Base-by-base conservation (phyloP, 805 yeast genomes). In the Cyberlindnera euphorbiiphila region DNA sequence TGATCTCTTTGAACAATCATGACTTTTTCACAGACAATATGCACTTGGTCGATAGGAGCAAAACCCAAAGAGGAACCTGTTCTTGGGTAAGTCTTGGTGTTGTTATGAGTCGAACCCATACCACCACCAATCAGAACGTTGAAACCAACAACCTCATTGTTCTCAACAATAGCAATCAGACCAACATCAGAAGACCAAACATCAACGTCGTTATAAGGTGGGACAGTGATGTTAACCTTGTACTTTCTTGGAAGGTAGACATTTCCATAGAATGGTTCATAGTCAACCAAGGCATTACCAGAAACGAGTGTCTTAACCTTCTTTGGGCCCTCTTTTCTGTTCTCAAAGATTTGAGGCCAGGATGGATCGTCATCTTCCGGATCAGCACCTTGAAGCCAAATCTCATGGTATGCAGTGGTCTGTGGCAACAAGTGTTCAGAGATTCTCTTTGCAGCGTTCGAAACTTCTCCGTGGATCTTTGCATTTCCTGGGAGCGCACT, bases 41-140 rank as follows among this genome's bases (percentile, higher is more conserved):
- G 79, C 33, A 86, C 72, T 60, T 87, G 75, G 34, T 81, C 89
- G 43, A 69, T 69, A 4, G 76, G 47, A 33, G 81, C 78, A 56
- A 67, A 91, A 19, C 98, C 98, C 49, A 91, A 74, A 64, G 78
- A 66, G 14, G 95, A 81, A 46, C 96, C 98, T 6, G 95, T 77
- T 66, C 98, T 77, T 54, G 98, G 98, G 60, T 91, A 91, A 0
- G 98, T 91, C 72, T 91, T 91, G 57, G 82, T 83, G 69, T 91
- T 91, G 73, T 89, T 91, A 62, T 91, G 98, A 11, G 98, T 91
- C 28, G 95, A 77, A 54, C 98, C 98, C 98, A 91, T 91, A 72
- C 98, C 98, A 68, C 98, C 98, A 63, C 98, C 98, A 47, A 82
- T 95, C 43, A 84, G 74, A 36, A 91, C 77, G 56, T 91, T 91